Conservation (phyloP, 2,329 filamentous ascomycete species). For the Capronia epimyces region DNA sequence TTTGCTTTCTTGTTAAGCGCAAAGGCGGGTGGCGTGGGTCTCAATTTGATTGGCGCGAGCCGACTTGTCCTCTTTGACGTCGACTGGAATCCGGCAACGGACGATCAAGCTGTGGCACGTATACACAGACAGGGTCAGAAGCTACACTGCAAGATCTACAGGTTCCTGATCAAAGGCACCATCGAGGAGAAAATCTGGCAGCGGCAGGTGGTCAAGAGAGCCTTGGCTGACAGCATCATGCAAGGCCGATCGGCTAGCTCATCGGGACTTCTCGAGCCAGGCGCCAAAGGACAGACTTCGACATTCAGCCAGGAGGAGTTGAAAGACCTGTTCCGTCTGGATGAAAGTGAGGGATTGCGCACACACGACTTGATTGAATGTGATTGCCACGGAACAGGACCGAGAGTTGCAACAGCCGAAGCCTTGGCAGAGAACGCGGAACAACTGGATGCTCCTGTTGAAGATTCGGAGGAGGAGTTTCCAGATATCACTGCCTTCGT, state of each 20-base stretch:
- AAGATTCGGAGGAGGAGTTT: conserved; percentile 23
- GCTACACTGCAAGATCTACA: conserved; percentile 62
- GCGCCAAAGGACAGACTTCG: conserved; percentile 46
- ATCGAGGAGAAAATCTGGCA: conserved; percentile 73
- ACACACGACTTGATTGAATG: conserved; percentile 65
- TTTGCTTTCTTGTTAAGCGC: conserved; percentile 69
- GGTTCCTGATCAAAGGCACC: conserved; percentile 61
- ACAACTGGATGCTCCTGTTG: neutral
- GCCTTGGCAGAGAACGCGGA: neutral
- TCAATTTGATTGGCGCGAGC: conserved; percentile 66
- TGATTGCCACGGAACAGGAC: conserved; percentile 53
- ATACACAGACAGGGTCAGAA: conserved; percentile 70
- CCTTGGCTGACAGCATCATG: conserved; percentile 65
- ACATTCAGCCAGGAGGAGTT: conserved; percentile 63
- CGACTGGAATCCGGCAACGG: conserved; percentile 71
- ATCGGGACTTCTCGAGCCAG: neutral
- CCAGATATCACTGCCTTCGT: conserved; percentile 23
- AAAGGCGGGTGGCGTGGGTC: conserved; percentile 63
- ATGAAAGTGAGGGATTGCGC: conserved; percentile 57
- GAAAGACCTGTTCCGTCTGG: conserved; percentile 60
- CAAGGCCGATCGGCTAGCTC: conserved; percentile 40
- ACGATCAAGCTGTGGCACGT: conserved; percentile 68
- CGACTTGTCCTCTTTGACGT: conserved; percentile 66
- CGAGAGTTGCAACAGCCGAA: conserved; percentile 2
- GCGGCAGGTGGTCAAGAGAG: conserved; percentile 64